Conservation (phyloP, 1,284 basidiomycete species). For the Fomitopsis betulina region DNA sequence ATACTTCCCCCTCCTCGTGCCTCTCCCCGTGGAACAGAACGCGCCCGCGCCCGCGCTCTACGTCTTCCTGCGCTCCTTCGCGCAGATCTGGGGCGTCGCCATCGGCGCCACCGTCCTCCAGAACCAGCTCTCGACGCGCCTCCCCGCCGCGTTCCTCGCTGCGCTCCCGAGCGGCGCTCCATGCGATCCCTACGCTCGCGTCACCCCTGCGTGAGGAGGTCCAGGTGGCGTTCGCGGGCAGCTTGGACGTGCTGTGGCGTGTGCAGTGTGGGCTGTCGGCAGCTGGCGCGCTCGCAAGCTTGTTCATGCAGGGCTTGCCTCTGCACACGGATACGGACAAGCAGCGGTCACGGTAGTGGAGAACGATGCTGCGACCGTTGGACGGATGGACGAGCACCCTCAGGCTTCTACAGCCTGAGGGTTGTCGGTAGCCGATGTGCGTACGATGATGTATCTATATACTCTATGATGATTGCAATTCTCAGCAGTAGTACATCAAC, state of each 20-base stretch:
- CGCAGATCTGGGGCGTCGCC: conserved; percentile 30
- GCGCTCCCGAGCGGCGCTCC: conserved; percentile 24
- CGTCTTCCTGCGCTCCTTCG: conserved; percentile 30
- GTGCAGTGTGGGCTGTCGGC: conserved; percentile 17
- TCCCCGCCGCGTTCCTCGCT: conserved; percentile 21
- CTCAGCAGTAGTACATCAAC: too few species aligned
- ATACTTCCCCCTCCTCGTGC: conserved; percentile 30
- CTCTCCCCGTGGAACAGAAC: conserved; percentile 27
- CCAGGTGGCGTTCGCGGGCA: conserved; percentile 27
- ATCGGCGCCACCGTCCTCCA: conserved; percentile 27
- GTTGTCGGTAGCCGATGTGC: too few species aligned
- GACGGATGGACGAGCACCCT: too few species aligned
- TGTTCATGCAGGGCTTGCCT: conserved; percentile 28
- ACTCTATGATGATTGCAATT: too few species aligned
- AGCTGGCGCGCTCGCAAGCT: conserved; percentile 18
- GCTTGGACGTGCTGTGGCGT: conserved; percentile 24
- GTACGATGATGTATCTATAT: background rate
- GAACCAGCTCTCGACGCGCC: conserved; percentile 21
- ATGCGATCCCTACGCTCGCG: conserved; percentile 17
- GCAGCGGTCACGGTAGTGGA: conserved; percentile 14
- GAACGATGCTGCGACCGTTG: too few species aligned
- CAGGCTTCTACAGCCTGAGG: too few species aligned
- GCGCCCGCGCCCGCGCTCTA: conserved; percentile 34
- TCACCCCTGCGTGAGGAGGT: conserved; percentile 18
- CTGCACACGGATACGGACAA: conserved; percentile 28